phyloP scores from a whole-genome alignment of 306 rosid species.

The Cicer pinnatifidum region DNA sequence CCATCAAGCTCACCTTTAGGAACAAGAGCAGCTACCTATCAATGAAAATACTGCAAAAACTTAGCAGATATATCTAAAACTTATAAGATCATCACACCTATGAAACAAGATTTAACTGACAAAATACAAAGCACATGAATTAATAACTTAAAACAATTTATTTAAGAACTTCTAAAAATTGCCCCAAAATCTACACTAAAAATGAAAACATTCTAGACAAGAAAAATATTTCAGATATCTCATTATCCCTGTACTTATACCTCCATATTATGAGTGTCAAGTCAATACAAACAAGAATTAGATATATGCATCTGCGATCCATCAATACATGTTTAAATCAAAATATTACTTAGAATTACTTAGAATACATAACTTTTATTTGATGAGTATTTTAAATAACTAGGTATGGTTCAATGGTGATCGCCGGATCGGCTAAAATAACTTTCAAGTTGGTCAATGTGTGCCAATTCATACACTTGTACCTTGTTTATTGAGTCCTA shows the following conservation, averaged over 20 bases:
- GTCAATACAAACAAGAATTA: conserved; percentile 7
- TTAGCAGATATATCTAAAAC: conserved; percentile 26
- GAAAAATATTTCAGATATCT: conserved; percentile 26
- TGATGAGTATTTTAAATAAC: conserved; percentile 18
- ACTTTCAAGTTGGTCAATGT: conserved; percentile 13
- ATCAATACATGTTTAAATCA: background rate
- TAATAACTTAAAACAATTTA: background rate
- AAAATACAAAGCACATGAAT: background rate
- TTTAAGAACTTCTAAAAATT: background rate
- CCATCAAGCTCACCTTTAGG: conserved; percentile 97
- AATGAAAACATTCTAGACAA: background rate
- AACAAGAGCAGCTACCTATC: conserved; percentile 93
- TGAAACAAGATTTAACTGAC: conserved; percentile 18
- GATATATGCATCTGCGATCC: background rate
- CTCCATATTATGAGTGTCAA: conserved; percentile 26
- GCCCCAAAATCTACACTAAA: background rate
- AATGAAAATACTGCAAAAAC: conserved; percentile 38
- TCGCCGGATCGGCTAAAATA: conserved; percentile 8
- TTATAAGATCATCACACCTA: conserved; percentile 26
- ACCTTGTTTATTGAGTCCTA: background rate
- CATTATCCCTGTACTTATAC: conserved; percentile 7
- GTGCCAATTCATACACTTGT: conserved; percentile 13
- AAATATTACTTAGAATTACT: background rate
- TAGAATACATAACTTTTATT: conserved; percentile 1
- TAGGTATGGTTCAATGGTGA: conserved; percentile 7